A percentile compares a stretch with the other conserved stretches of the same genome.
phyloP scores from a whole-genome alignment of 768 basidiomycete species.

The Lyophyllum shimeji region DNA sequence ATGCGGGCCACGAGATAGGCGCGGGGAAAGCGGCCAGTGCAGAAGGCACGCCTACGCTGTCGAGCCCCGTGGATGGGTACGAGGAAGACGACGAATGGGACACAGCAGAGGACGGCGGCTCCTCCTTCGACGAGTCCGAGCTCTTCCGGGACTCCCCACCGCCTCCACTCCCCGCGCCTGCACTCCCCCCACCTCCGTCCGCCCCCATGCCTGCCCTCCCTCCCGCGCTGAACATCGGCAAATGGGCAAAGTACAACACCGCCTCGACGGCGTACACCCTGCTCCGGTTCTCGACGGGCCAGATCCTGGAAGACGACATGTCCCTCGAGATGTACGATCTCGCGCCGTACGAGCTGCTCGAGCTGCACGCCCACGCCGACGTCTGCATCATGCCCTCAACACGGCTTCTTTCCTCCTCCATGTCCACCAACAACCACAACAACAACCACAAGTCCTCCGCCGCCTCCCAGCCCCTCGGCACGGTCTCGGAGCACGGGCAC shows the following conservation, averaged over 20 bases:
- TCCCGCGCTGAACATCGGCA: not conserved
- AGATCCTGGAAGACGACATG: constrained; percentile 68
- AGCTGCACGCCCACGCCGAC: constrained; percentile 46
- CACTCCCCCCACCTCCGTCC: not conserved
- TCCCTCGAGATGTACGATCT: constrained; percentile 57
- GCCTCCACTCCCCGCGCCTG: not conserved
- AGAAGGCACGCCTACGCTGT: not conserved
- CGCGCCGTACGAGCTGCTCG: constrained; percentile 64
- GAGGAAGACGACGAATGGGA: constrained; percentile 36
- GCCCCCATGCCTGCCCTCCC: not conserved
- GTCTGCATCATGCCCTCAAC: not conserved
- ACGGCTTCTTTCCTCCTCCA: no score
- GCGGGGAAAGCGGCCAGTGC: not conserved
- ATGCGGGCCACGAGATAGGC: not conserved
- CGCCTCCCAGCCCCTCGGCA: not conserved
- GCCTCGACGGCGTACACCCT: constrained; percentile 39
- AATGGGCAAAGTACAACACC: constrained; percentile 10
- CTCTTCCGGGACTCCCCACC: not conserved
- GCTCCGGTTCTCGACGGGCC: constrained; percentile 66
- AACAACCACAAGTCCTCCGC: not conserved
- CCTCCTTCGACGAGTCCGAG: constrained; percentile 4
- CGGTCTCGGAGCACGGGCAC: constrained; percentile 1
- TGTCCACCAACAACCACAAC: no score
- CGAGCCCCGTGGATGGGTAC: constrained; percentile 15
- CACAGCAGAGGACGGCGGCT: constrained; percentile 18